Base-by-base conservation (phyloP, 1,139 yeast genomes). In the Suzukiozyma palmioleophila region DNA sequence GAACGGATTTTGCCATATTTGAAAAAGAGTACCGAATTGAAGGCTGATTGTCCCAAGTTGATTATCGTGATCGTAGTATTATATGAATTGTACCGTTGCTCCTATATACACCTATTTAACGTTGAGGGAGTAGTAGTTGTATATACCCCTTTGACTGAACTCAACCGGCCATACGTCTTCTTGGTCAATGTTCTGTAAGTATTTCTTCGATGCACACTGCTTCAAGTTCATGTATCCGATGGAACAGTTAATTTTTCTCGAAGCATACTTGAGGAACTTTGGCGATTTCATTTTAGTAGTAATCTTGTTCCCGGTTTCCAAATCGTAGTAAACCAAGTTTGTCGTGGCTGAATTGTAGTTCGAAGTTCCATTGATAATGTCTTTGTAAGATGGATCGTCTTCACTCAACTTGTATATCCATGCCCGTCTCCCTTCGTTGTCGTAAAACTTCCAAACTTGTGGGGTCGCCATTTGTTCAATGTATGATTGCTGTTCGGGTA, bases 371-470 rank as follows among this genome's bases (percentile, higher is more conserved):
- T 57, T 51, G 15, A 62, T 34, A 32, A 66, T 57, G 45, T 60
- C 59, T 47, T 59, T 59, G 48, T 60, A 63, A 12, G 62, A 62
- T 3, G 66, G 62, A 42, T 66, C 66, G 2, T 50, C 43, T 13
- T 60, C 51, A 12, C 66, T 73, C 18, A 79, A 62, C 53, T 75
- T 77, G 56, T 79, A 84, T 15, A 86, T 59, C 96, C 96, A 88
- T n/a, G 86, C 81, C 45, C 96, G 70, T 47, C 96, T 71, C 5
- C 95, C 95, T 60, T 69, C 79, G 52, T 66, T 79, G 58, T 62
- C 82, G 50, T 60, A 77, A 52, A 68, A 72, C 54, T 66, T 69
- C 87, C 84, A 67, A 39, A 75, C 59, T 36, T 60, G 62, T 1
- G 73, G 73, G 8, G 48, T 50, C 13, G 36, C 45, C 3, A 50